phyloP scores from a whole-genome alignment of 768 basidiomycete species.

The Russula earlei region DNA sequence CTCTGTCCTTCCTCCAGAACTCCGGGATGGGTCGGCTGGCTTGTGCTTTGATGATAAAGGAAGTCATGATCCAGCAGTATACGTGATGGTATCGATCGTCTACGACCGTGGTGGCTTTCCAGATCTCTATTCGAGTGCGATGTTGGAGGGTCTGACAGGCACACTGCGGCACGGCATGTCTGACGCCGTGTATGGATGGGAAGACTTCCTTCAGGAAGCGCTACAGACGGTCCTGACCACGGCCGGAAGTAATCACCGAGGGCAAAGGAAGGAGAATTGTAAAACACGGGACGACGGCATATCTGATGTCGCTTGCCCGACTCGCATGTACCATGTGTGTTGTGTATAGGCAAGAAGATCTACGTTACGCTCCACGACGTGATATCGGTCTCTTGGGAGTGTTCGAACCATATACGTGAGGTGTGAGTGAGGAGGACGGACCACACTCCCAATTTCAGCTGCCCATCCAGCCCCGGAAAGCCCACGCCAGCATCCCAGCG shows the following conservation, averaged over 20 bases:
- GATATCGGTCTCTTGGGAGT: neutral
- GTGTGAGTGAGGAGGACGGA: neutral
- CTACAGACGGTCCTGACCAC: too few relatives aligned
- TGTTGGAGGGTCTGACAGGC: too few relatives aligned
- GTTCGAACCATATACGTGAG: neutral
- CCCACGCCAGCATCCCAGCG: constrained; percentile 7
- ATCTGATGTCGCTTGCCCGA: too few relatives aligned
- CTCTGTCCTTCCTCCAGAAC: constrained; percentile 41
- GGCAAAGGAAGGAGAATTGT: too few relatives aligned
- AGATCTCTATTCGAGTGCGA: too few relatives aligned
- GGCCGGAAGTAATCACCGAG: too few relatives aligned
- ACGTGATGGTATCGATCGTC: neutral
- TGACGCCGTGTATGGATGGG: too few relatives aligned
- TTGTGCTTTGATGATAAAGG: constrained; percentile 62
- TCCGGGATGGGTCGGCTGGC: constrained; percentile 35
- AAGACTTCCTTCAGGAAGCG: too few relatives aligned
- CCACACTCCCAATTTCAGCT: neutral
- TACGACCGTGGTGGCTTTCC: too few relatives aligned
- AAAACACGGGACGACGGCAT: neutral
- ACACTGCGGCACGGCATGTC: too few relatives aligned
- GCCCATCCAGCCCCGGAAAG: constrained; percentile 4
- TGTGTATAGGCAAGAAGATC: neutral
- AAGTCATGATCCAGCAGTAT: constrained; percentile 43
- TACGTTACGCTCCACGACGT: neutral
- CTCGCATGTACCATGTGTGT: neutral